A percentile compares a stretch with the other conserved stretches of the same genome.
Conservation (phyloP, 768 basidiomycete genomes). For the Boletellus emodensis region DNA sequence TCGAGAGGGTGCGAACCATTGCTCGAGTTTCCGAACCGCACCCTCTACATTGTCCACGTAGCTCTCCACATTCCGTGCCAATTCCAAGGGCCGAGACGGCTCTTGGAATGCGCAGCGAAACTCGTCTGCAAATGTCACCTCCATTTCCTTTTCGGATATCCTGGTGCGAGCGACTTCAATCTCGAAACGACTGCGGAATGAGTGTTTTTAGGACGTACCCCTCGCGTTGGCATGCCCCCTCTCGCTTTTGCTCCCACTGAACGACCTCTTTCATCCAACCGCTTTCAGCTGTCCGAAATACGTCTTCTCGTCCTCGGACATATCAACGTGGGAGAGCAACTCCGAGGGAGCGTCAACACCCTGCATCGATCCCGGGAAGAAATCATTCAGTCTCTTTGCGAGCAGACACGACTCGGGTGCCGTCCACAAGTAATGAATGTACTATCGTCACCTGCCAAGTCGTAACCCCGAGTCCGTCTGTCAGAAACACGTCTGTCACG, state of each 20-base stretch:
- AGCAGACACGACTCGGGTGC: slow-evolving; percentile 27
- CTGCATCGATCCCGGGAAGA: slow-evolving; percentile 27
- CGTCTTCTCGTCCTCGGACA: slow-evolving; percentile 22
- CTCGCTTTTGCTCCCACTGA: slow-evolving; percentile 21
- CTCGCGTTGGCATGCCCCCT: slow-evolving; percentile 4
- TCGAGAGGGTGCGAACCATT: slow-evolving; percentile 20
- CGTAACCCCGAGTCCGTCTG: background rate
- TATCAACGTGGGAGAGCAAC: slow-evolving; percentile 20
- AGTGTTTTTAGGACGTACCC: slow-evolving; percentile 5
- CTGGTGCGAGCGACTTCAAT: background rate
- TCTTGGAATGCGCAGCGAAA: slow-evolving; percentile 22
- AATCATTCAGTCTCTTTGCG: slow-evolving; percentile 17
- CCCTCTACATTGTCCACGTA: slow-evolving; percentile 27
- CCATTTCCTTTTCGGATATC: slow-evolving; percentile 10
- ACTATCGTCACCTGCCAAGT: slow-evolving; percentile 7
- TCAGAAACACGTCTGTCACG: background rate
- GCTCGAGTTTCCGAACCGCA: slow-evolving; percentile 22
- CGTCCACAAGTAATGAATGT: slow-evolving; percentile 28
- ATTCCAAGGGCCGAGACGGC: slow-evolving; percentile 8
- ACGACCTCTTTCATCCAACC: slow-evolving; percentile 17
- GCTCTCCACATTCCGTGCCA: slow-evolving; percentile 15
- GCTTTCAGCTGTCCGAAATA: slow-evolving; percentile 14
- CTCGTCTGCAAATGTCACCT: slow-evolving; percentile 15
- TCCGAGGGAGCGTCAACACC: slow-evolving; percentile 13
- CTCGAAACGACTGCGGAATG: background rate